Base-by-base conservation (phyloP, 805 yeast genomes). In the Wickerhamiella shivajii region DNA sequence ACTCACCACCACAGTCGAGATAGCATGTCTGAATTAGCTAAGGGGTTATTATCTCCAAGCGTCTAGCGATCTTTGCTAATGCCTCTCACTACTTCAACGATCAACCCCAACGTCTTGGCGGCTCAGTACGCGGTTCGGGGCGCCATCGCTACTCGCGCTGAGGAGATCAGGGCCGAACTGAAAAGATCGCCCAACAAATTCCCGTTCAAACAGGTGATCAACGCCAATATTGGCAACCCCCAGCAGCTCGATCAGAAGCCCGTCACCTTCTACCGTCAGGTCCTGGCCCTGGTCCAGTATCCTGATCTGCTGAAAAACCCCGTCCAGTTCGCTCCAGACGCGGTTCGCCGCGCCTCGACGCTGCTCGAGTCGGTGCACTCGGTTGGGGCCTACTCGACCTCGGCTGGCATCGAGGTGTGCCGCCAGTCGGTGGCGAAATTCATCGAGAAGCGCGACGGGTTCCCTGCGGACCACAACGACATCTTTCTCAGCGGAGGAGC, bases 101-200 rank as follows among this genome's bases (percentile, higher is more conserved):
- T 85, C 46, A 87, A 87, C 55, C 73, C 67, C 37, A 61, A 68
- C 37, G 84, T 87, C 6, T 61, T 83, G 31, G 71, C 71, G 34
- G 97, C 98, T 14, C 77, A 85, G 51, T 90, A 90, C 52, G 99
- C 98, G 3, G 98, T 90, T 18, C 67, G 99, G 49, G 99, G 99
- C 18, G 66, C 71, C 21, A 78, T 90, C 39, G 97, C 98, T n/a
- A 70, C 77, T 41, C 71, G 83, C 44, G 97, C 98, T 17, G 97
- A 87, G 47, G 79, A 83, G 50, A 60, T 90, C 38, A 65, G 74
- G 38, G 59, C 56, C 7, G 67, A 70, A 44, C 62, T 90, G 24
- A 52, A 55, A 8, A 52, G 59, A 26, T 62, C 69, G 24, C 74
- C 78, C 17, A 63, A 61, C 13, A 70, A 78, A 4, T 60, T 83